Evolutionary conservation across 2,329 filamentous ascomycete genomes (phyloP), one percentile per base, ranked within the genome.

Genomic region (Fusarium sp.): DNA sequence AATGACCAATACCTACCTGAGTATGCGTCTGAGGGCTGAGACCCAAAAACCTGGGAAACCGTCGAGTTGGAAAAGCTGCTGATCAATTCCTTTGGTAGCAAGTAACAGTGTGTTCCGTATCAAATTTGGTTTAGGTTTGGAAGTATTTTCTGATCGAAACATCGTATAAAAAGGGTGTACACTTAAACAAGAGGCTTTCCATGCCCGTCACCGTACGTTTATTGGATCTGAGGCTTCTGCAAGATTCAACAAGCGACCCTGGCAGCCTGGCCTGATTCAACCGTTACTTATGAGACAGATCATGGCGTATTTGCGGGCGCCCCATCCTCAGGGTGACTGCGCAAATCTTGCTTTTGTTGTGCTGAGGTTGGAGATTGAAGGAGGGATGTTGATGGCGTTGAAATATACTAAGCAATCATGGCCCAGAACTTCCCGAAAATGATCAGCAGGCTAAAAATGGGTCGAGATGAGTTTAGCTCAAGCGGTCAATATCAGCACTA

Each of bases 401-500:
- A 53, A 37, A 48, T 51, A 37, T 17, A 47, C 31, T 43, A 51
- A 52, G 38, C 19, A 19, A 32, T 15, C 42, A 60, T 51, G 57
- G 49, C 53, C 44, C 43, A 61, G 49, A 65, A 55, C 49, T 48
- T 57, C 61, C 61, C 58, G 47, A 41, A 50, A 41, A 38, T 49
- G 53, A 57, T 59, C 56, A 25, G 38, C 43, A 41, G 60, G 63
- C 48, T 54, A 66, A 51, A 32, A 49, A 48, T 53, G 60, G 63
- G 50, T 19, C 35, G 15, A 25, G 27, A 33, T 42, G 53, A 63
- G 39, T 63, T 63, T 65, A 68, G 60, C 50, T 54, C 50, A 56
- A 63, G 41, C 17, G 27, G 46, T 44, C 58, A 44, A 50, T 49
- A 63, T 25, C 32, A 53, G 46, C 46, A 46, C 21, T 48, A 50